These are phyloP conservation scores for Cafeteria roenbergensis DNA, from an alignment of 108 stramenopile species.

Conservation along the genomic window DNA sequence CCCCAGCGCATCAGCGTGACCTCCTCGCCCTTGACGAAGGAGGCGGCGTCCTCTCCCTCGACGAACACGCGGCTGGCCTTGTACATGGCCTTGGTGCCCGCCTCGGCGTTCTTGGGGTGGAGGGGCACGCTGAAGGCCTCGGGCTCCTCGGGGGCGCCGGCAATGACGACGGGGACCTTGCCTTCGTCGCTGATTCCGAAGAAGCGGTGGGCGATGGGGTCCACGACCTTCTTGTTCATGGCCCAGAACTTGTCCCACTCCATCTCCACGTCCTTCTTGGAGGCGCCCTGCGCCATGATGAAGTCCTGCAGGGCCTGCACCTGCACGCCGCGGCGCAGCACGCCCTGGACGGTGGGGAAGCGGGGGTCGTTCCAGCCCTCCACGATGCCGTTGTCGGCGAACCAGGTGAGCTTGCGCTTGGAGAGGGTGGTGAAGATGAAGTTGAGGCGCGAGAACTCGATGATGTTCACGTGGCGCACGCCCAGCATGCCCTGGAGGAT, in stretches of 20 bases:
- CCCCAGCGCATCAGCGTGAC: conserved; percentile 89
- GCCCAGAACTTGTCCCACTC: conserved; percentile 97
- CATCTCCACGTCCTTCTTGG: conserved; percentile 78
- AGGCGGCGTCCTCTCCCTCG: conserved; percentile 73
- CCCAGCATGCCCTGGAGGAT: conserved; percentile 70
- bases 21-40: conserved; percentile 65
- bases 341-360: conserved; percentile 90
- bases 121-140: conserved; percentile 20
- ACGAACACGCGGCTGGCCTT: conserved; percentile 54
- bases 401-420: conserved; percentile 95
- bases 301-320: conserved; percentile 68
- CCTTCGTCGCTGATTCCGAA: conserved; percentile 74
- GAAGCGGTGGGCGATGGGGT: conserved; percentile 71
- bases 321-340: conserved; percentile 75
- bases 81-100: conserved; percentile 66
- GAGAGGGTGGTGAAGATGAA: conserved; percentile 86
- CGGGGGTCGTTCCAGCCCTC: conserved; percentile 96
- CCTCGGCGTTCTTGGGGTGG: conserved; percentile 75
- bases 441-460: conserved; percentile 87
- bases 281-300: conserved; percentile 74
- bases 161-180: conserved; percentile 52
- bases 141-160: conserved; percentile 43
- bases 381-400: conserved; percentile 82
- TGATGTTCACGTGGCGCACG: conserved; percentile 73
- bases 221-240: conserved; percentile 87